Evolutionary conservation across 78 protist species (phyloP).

Genomic region (Isochrysis galbana): DNA sequence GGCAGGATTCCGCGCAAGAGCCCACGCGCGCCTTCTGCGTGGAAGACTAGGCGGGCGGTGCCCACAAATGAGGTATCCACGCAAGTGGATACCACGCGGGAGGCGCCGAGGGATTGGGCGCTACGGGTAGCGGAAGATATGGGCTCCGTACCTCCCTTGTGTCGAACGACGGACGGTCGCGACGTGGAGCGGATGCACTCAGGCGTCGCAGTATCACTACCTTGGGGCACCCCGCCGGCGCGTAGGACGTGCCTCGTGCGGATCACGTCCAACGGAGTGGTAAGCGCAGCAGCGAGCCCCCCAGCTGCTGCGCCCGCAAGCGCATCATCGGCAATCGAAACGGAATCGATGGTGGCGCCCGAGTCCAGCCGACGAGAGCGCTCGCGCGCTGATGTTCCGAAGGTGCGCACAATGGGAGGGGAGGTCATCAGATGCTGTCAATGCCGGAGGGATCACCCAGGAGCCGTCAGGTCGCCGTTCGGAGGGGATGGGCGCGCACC

Average conservation of each 20-base stretch:
- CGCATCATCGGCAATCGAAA: background rate
- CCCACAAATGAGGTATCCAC: background rate
- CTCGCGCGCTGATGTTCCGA: too few relatives aligned
- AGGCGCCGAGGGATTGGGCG: too few relatives aligned
- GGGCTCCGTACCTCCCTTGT: background rate
- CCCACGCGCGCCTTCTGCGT: slow-evolving; percentile 34
- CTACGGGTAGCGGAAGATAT: too few relatives aligned
- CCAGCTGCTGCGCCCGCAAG: slow-evolving; percentile 66
- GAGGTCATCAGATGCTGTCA: too few relatives aligned
- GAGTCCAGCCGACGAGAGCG: background rate
- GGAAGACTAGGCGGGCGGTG: background rate
- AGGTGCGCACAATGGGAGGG: too few relatives aligned
- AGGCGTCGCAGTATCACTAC: too few relatives aligned
- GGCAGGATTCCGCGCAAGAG: background rate
- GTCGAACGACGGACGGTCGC: too few relatives aligned
- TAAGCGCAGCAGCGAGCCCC: slow-evolving; percentile 57
- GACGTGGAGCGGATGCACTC: too few relatives aligned
- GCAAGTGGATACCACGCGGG: too few relatives aligned
- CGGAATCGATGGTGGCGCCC: background rate
- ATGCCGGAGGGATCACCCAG: too few relatives aligned
- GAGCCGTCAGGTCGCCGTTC: too few relatives aligned
- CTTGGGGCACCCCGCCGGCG: background rate
- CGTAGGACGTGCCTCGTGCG: slow-evolving; percentile 71
- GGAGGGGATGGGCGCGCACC: background rate
- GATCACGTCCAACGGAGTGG: slow-evolving; percentile 77